These are phyloP conservation scores for Dactylellina drechsleri DNA, from an alignment of 2,329 filamentous ascomycete genomes.

Conservation along the genomic window DNA sequence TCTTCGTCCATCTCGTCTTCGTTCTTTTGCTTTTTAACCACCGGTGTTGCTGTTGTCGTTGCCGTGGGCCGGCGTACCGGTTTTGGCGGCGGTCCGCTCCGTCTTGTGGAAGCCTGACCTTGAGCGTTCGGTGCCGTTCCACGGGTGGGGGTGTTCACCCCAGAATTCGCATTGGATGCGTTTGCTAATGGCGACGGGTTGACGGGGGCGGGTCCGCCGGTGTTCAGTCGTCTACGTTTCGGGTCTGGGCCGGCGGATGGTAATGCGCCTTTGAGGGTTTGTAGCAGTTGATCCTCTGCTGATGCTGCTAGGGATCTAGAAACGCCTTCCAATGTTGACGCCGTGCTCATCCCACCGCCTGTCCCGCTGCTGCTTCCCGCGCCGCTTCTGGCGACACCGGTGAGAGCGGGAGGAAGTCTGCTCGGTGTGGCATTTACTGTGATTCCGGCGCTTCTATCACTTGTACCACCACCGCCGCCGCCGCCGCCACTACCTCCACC, in stretches of 20 bases:
- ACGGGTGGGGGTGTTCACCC: slow-evolving; percentile 45
- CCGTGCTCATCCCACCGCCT: slow-evolving; percentile 41
- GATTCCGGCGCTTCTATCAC: slow-evolving; percentile 3
- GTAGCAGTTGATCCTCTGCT: slow-evolving; percentile 42
- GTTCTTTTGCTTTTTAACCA: slow-evolving; percentile 40
- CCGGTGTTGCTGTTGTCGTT: not conserved
- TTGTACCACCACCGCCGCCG: not conserved
- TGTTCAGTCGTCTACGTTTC: slow-evolving; percentile 44
- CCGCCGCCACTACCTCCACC: not conserved
- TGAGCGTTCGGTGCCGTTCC: slow-evolving; percentile 31
- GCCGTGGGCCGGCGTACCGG: slow-evolving; percentile 39
- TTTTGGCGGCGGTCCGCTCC: slow-evolving; percentile 44
- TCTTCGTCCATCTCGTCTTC: slow-evolving; percentile 52
- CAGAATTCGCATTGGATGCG: slow-evolving; percentile 44
- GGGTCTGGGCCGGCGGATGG: slow-evolving; percentile 27
- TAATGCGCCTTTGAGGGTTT: slow-evolving; percentile 37
- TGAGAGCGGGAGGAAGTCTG: slow-evolving; percentile 23
- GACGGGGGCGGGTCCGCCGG: slow-evolving; percentile 38
- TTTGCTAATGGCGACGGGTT: slow-evolving; percentile 48
- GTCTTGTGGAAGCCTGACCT: slow-evolving; percentile 26
- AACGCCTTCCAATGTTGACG: slow-evolving; percentile 41
- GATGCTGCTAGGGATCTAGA: slow-evolving; percentile 46
- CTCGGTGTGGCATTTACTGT: slow-evolving; percentile 19
- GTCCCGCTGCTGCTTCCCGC: not conserved
- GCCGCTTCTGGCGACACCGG: not conserved